Evolutionary conservation across 257 asterid species (phyloP).

Genomic region (Solanum tacnaense): DNA sequence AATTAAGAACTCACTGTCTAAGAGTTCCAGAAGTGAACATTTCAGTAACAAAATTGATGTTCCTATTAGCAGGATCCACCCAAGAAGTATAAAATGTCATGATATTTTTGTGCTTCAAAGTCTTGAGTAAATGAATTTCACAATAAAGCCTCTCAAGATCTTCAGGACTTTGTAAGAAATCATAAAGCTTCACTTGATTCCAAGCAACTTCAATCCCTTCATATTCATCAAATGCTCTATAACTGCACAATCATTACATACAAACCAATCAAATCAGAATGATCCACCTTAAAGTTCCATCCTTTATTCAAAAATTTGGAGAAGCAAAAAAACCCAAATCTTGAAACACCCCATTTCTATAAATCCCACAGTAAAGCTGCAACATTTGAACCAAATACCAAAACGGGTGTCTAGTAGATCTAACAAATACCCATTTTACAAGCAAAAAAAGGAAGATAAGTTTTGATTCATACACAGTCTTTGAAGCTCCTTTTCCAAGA

Average conservation of each 20-base stretch:
- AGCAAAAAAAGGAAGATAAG: background rate
- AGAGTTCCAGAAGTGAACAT: constrained; percentile 49
- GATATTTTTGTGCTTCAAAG: constrained; percentile 30
- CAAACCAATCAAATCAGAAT: background rate
- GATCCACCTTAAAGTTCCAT: background rate
- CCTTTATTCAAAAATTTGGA: background rate
- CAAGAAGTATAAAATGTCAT: constrained; percentile 49
- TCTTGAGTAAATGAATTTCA: constrained; percentile 43
- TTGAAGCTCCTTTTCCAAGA: constrained; percentile 50
- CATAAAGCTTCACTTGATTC: constrained; percentile 42
- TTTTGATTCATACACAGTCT: constrained; percentile 32
- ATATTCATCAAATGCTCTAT: constrained; percentile 44
- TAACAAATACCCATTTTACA: background rate
- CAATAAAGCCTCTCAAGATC: constrained; percentile 46
- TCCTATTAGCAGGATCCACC: constrained; percentile 43
- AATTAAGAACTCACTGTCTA: constrained; percentile 25
- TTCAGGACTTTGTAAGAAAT: constrained; percentile 44
- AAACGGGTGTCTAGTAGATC: constrained; percentile 4
- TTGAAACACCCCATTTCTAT: constrained; percentile 1
- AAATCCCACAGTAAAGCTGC: background rate
- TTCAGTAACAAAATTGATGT: constrained; percentile 48
- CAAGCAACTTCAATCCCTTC: constrained; percentile 54
- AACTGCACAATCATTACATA: constrained; percentile 19
- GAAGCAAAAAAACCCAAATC: background rate
- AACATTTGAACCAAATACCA: background rate